phyloP scores from a whole-genome alignment of 805 yeast genomes.

The Yarrowia sp. region DNA sequence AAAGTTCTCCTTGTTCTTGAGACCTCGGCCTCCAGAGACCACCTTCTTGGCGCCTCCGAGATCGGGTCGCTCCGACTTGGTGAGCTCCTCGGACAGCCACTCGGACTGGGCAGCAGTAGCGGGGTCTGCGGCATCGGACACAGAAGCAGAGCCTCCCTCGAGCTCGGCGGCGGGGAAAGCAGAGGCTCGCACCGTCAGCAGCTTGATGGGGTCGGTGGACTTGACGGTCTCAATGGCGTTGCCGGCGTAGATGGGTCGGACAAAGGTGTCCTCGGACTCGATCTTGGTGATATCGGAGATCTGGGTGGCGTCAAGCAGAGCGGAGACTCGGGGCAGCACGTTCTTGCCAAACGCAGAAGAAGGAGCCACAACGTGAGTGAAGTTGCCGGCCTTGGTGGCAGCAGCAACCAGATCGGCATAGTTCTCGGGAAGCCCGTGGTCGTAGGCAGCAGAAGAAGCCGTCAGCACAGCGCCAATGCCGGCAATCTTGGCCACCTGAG shows the following conservation, averaged over 20 bases:
- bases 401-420: conserved; percentile 64
- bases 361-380: conserved; percentile 72
- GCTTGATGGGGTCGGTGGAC: conserved; percentile 59
- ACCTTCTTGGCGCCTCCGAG: conserved; percentile 77
- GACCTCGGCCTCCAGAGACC: conserved; percentile 92
- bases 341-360: conserved; percentile 88
- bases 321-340: conserved; percentile 82
- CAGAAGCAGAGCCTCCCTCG: conserved; percentile 44
- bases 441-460: conserved; percentile 57
- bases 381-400: conserved; percentile 45
- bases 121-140: conserved; percentile 41
- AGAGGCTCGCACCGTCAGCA: conserved; percentile 80
- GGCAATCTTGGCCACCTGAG: conserved; percentile 51
- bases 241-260: conserved; percentile 95
- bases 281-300: conserved; percentile 76
- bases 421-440: conserved; percentile 72
- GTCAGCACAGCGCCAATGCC: conserved; percentile 57
- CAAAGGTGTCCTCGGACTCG: conserved; percentile 65
- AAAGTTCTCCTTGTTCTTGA: conserved; percentile 85
- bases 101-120: conserved; percentile 44
- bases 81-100: conserved; percentile 74
- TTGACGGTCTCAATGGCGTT: conserved; percentile 83
- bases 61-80: conserved; percentile 85
- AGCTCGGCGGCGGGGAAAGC: conserved; percentile 59
- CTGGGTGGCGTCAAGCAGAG: conserved; percentile 82